Evolutionary conservation across 208 protist species (phyloP).

Genomic region (Kentomonas sorsogonicus): DNA sequence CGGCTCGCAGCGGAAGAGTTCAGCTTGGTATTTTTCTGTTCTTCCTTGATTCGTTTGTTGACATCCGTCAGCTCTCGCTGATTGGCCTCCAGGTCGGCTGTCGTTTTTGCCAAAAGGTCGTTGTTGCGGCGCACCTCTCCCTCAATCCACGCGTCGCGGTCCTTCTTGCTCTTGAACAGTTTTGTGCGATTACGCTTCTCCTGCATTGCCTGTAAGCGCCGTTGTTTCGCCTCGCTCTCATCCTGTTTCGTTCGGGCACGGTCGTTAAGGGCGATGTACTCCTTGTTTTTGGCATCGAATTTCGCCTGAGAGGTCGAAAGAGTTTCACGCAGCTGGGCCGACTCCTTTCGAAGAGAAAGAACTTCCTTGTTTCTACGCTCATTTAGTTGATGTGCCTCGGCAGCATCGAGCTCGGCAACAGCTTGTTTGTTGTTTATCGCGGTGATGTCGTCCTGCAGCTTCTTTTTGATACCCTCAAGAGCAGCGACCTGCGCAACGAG

Average conservation of each 20-base stretch:
- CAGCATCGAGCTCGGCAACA: constrained; percentile 59
- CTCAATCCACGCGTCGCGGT: constrained; percentile 87
- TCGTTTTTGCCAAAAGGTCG: constrained; percentile 42
- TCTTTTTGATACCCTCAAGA: constrained; percentile 48
- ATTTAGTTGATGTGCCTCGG: no score
- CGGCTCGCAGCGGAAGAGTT: no score
- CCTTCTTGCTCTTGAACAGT: constrained; percentile 87
- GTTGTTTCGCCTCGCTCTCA: constrained; percentile 40
- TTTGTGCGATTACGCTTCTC: constrained; percentile 81
- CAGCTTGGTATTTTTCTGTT: no score
- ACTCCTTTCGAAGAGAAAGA: constrained; percentile 49
- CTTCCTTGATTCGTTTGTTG: constrained; percentile 30
- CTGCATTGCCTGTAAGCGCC: constrained; percentile 71
- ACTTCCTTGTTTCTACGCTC: constrained; percentile 47
- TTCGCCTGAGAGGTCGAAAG: constrained; percentile 23
- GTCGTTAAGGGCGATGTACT: constrained; percentile 19
- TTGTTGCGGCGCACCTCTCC: constrained; percentile 79
- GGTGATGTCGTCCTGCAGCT: constrained; percentile 51
- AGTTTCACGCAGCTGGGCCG: constrained; percentile 35
- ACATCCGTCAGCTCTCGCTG: constrained; percentile 41
- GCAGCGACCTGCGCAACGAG: constrained; percentile 31
- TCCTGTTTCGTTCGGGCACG: no score
- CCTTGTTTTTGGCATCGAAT: constrained; percentile 32
- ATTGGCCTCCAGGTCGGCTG: constrained; percentile 25
- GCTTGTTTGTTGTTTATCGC: constrained; percentile 52